Percentiles rank a stretch among this genome's conserved stretches.
These are phyloP conservation scores for Colletotrichum gloeosporioides DNA, from an alignment of 2,329 filamentous ascomycete genomes.

Conservation along the genomic window DNA sequence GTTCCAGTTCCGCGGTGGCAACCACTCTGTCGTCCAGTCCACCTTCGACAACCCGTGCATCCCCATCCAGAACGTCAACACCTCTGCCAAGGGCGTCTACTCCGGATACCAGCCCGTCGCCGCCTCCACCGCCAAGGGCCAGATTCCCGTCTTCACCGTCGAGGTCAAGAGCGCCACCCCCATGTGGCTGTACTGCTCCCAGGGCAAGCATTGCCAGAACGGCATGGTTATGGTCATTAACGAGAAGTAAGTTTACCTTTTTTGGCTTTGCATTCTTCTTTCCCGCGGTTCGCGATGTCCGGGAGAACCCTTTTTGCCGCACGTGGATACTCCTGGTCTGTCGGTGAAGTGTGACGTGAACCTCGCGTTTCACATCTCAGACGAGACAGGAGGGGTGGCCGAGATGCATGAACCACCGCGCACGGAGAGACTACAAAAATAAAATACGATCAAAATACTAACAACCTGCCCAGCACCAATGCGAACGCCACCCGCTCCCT, in stretches of 20 bases:
- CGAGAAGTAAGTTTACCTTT: slow-evolving; percentile 60
- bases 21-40: slow-evolving; percentile 83
- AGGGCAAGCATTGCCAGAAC: slow-evolving; percentile 74
- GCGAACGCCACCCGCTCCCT: slow-evolving; percentile 60
- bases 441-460: slow-evolving; percentile 3
- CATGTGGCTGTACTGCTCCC: slow-evolving; percentile 81
- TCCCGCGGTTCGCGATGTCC: not conserved
- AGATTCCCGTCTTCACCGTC: slow-evolving; percentile 73
- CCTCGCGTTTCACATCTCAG: slow-evolving; percentile 11
- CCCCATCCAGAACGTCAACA: slow-evolving; percentile 60
- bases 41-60: slow-evolving; percentile 74
- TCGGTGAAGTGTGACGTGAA: not conserved
- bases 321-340: not conserved
- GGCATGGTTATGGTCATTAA: slow-evolving; percentile 83
- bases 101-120: slow-evolving; percentile 71
- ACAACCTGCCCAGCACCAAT: slow-evolving; percentile 39
- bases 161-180: slow-evolving; percentile 72
- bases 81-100: slow-evolving; percentile 65
- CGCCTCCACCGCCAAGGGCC: slow-evolving; percentile 51
- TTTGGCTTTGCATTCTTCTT: not conserved
- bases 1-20: slow-evolving; percentile 70
- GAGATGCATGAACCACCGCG: not conserved
- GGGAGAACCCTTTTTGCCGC: not conserved
- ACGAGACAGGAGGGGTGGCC: not conserved
- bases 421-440: not conserved